A percentile compares a stretch with the other conserved stretches of the same genome.
Evolutionary conservation across 1,284 basidiomycete genomes (phyloP).

Genomic region (Melampsora larici-populina): DNA sequence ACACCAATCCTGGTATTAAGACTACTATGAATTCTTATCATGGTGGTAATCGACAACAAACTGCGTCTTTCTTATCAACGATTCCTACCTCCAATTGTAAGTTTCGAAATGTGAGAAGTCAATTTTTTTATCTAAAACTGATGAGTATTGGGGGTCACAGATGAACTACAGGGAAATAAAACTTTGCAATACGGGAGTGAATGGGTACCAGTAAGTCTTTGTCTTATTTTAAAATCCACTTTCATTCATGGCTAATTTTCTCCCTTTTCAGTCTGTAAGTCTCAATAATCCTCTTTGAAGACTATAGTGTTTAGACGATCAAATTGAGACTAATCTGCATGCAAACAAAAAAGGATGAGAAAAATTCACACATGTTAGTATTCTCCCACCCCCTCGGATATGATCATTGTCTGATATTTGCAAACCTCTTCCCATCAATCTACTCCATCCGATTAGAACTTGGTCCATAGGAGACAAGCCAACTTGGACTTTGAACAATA

Average conservation of each 20-base stretch:
- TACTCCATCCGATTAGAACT: neutral
- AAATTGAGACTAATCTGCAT: neutral
- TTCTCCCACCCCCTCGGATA: neutral
- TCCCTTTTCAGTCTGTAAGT: conserved; percentile 22
- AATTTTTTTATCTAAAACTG: conserved; percentile 47
- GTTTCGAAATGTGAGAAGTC: conserved; percentile 43
- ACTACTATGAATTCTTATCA: conserved; percentile 48
- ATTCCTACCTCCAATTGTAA: conserved; percentile 48
- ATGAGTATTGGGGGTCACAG: conserved; percentile 44
- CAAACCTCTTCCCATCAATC: neutral
- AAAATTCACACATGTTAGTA: conserved; percentile 29
- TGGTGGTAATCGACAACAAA: conserved; percentile 50
- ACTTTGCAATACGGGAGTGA: conserved; percentile 48
- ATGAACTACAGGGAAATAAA: conserved; percentile 47
- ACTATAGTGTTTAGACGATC: neutral
- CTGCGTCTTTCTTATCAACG: conserved; percentile 49
- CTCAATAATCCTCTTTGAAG: neutral
- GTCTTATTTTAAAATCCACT: conserved; percentile 12
- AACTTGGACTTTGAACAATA: conserved; percentile 72
- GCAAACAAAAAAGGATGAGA: conserved; percentile 6
- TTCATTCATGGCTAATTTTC: neutral
- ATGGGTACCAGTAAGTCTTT: conserved; percentile 47
- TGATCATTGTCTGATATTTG: neutral
- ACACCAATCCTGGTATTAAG: conserved; percentile 40
- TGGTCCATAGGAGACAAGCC: conserved; percentile 69